Evolutionary conservation across 371 early-diverging fungal species (phyloP).

Genomic region (Mucor sp.): DNA sequence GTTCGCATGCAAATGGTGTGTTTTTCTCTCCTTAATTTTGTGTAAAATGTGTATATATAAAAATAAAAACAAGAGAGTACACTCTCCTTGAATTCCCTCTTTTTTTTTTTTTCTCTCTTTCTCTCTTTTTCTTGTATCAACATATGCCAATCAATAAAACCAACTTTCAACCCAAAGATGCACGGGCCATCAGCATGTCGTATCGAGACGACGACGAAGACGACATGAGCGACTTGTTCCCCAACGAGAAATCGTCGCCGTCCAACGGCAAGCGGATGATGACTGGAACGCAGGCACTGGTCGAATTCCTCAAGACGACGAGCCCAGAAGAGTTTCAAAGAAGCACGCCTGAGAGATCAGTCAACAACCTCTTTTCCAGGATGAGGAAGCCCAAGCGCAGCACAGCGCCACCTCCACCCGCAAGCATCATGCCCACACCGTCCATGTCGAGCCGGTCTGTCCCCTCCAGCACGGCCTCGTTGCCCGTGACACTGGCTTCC

Average conservation of each 20-base stretch:
- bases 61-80: no score
- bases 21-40: constrained; percentile 1
- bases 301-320: constrained; percentile 49
- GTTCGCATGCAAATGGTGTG: neutral
- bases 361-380: constrained; percentile 32
- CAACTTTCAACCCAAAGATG: constrained; percentile 31
- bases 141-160: constrained; percentile 15
- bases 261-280: constrained; percentile 8
- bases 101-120: constrained; percentile 2
- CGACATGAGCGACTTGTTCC: constrained; percentile 25
- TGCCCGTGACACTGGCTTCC: constrained; percentile 3
- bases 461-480: constrained; percentile 23
- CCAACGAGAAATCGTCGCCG: constrained; percentile 21
- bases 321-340: constrained; percentile 53
- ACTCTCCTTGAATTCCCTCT: neutral
- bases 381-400: constrained; percentile 30
- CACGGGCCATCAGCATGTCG: constrained; percentile 18
- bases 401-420: neutral
- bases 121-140: neutral
- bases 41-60: neutral
- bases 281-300: constrained; percentile 45
- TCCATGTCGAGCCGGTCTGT: constrained; percentile 16
- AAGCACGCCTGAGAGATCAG: constrained; percentile 21
- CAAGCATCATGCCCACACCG: constrained; percentile 10
- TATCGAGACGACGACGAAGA: constrained; percentile 20